A percentile compares a stretch with the other conserved stretches of the same genome.
These are phyloP conservation scores for Arabis alpina DNA, from an alignment of 345 rosid genomes.

Conservation along the genomic window DNA sequence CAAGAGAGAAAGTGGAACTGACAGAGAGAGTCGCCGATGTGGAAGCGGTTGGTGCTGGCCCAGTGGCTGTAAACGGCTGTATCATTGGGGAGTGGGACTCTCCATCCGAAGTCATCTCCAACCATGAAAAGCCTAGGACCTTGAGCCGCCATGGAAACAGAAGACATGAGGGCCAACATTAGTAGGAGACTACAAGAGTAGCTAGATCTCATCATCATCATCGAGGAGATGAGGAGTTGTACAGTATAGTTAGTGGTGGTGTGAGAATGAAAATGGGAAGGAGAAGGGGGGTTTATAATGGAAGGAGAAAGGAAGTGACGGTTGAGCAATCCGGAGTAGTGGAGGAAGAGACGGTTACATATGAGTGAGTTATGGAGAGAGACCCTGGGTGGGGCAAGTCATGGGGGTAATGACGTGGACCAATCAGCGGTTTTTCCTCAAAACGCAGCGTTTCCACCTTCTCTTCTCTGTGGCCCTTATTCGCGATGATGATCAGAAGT, in stretches of 20 bases:
- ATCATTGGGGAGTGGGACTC: constrained; percentile 51
- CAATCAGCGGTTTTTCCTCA: constrained; percentile 1
- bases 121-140: constrained; percentile 60
- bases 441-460: constrained; percentile 21
- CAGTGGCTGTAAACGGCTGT: constrained; percentile 56
- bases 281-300: background rate
- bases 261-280: too few relatives aligned
- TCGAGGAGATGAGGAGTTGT: background rate
- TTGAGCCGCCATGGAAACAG: constrained; percentile 34
- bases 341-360: constrained; percentile 25
- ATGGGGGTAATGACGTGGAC: constrained; percentile 38
- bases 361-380: constrained; percentile 10
- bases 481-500: background rate
- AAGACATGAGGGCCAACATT: background rate
- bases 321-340: constrained; percentile 28
- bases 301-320: background rate
- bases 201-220: background rate
- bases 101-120: constrained; percentile 71
- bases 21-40: constrained; percentile 71
- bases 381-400: background rate
- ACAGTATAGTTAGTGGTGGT: too few relatives aligned
- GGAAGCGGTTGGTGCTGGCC: constrained; percentile 70
- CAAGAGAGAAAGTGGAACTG: too few relatives aligned
- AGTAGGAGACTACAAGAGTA: too few relatives aligned
- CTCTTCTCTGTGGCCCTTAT: background rate